These are phyloP conservation scores for Citrus inodora DNA, from an alignment of 345 rosid species.

Conservation along the genomic window DNA sequence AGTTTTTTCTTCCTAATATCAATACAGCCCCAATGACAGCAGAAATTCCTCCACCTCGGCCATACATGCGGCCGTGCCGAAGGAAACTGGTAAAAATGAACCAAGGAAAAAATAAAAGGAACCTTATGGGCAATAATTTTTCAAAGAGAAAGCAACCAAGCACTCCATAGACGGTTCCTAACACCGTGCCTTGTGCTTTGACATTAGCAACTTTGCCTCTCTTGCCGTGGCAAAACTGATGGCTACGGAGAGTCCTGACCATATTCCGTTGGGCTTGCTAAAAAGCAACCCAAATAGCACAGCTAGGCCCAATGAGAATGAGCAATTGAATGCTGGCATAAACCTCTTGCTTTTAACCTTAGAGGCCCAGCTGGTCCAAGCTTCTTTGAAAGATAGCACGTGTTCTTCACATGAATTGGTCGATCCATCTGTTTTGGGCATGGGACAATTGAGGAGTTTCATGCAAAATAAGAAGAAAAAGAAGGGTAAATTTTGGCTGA, in stretches of 20 bases:
- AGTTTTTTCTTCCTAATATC: slow-evolving; percentile 69
- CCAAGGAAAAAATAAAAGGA: slow-evolving; percentile 83
- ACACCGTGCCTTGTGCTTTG: slow-evolving; percentile 89
- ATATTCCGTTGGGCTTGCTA: slow-evolving; percentile 64
- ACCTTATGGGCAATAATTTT: slow-evolving; percentile 58
- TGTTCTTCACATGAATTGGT: slow-evolving; percentile 5
- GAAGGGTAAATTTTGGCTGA: slow-evolving; percentile 48
- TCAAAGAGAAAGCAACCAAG: slow-evolving; percentile 73
- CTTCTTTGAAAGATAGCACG: slow-evolving; percentile 21
- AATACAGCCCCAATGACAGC: slow-evolving; percentile 78
- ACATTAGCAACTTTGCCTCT: slow-evolving; percentile 69
- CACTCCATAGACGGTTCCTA: slow-evolving; percentile 88
- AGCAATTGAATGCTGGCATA: slow-evolving; percentile 54
- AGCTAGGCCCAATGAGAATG: slow-evolving; percentile 64
- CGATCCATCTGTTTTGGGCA: slow-evolving; percentile 27
- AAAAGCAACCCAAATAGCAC: slow-evolving; percentile 58
- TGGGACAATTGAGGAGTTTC: slow-evolving; percentile 44
- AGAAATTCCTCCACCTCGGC: slow-evolving; percentile 81
- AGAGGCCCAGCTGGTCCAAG: slow-evolving; percentile 21
- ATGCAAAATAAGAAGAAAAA: slow-evolving; percentile 80
- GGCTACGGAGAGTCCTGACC: slow-evolving; percentile 80
- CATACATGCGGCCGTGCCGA: slow-evolving; percentile 65
- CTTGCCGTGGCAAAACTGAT: slow-evolving; percentile 58
- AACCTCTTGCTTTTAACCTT: slow-evolving; percentile 31
- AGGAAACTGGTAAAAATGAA: slow-evolving; percentile 66